phyloP scores from a whole-genome alignment of 208 protist species.

The Acanthamoeba castellanii region DNA sequence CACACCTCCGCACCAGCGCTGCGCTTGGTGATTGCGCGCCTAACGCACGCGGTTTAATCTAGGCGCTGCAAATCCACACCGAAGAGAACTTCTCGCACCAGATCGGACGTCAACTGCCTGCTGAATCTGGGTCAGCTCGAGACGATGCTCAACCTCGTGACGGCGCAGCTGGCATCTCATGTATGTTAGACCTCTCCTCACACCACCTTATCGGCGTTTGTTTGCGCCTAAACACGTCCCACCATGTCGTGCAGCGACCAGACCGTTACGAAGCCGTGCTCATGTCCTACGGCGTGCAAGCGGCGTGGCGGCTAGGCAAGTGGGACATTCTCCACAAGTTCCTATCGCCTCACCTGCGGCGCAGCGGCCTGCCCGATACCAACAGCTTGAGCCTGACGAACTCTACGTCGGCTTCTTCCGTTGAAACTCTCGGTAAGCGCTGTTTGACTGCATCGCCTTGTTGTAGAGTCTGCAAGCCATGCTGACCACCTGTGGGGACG shows the following conservation, averaged over 20 bases:
- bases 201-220: background rate
- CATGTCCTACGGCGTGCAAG: slow-evolving; percentile 81
- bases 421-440: background rate
- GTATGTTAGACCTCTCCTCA: background rate
- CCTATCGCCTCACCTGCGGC: slow-evolving; percentile 12
- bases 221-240: background rate
- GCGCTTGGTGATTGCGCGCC: too few relatives aligned
- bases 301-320: slow-evolving; percentile 89
- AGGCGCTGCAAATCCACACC: slow-evolving; percentile 18
- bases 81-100: slow-evolving; percentile 59
- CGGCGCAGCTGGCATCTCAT: slow-evolving; percentile 49
- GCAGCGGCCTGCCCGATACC: background rate
- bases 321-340: slow-evolving; percentile 85
- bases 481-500: background rate
- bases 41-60: background rate
- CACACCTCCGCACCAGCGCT: background rate
- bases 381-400: background rate
- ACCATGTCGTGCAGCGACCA: background rate
- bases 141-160: slow-evolving; percentile 81
- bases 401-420: background rate
- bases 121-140: slow-evolving; percentile 88
- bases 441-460: background rate
- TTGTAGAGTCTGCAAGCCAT: background rate
- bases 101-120: slow-evolving; percentile 86
- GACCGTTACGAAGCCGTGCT: slow-evolving; percentile 45